Evolutionary conservation across 2,329 filamentous ascomycete genomes (phyloP), one percentile per base, ranked within the genome.

Genomic region (Nemania sp.): DNA sequence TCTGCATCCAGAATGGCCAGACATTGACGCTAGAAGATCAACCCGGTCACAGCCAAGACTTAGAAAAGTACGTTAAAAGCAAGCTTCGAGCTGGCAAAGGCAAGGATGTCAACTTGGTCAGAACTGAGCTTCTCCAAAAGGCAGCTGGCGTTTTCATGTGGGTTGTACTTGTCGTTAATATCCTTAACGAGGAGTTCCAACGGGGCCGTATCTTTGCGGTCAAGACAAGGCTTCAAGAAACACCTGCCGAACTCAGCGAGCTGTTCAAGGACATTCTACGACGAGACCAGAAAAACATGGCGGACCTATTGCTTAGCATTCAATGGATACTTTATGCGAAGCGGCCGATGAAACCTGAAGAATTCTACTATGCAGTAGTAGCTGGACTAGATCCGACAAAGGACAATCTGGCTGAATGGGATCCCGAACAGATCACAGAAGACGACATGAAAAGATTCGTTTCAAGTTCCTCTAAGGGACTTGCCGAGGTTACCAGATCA

Each of bases 391-490:
- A 53, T 47, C 48, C 29, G 9, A 40, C 12, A 48, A 20, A 11
- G 25, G 50, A 54, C 37, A 43, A 45, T 29, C 25, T 45, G 20
- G 13, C 17, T 21, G 13, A n/a, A 49, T 50, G 39, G 25, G 39
- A 55, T 54, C 35, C 45, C 29, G 13, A 43, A 32, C 10, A 47
- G 11, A 50, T 37, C 5, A 37, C 42, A 15, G n/a, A 34, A 46
- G 45, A 54, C 25, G 45, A 43, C 40, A 75, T 80, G 46, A 54
- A 66, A 0, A 68, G 60, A 4, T 79, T 73, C 32, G 71, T 84
- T 0, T 67, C 77, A 0, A 72, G 70, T 39, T 77, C 71, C 0
- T 85, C 82, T 0, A 85, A 84, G 65, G 82, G 83, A 0, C 72
- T 86, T 9, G 78, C 76, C 0, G 80, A 83, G 54, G 59, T 78